A percentile compares a stretch with the other conserved stretches of the same genome.
Conservation (phyloP, 2,329 filamentous ascomycete genomes). For the Colletotrichum sublineola region DNA sequence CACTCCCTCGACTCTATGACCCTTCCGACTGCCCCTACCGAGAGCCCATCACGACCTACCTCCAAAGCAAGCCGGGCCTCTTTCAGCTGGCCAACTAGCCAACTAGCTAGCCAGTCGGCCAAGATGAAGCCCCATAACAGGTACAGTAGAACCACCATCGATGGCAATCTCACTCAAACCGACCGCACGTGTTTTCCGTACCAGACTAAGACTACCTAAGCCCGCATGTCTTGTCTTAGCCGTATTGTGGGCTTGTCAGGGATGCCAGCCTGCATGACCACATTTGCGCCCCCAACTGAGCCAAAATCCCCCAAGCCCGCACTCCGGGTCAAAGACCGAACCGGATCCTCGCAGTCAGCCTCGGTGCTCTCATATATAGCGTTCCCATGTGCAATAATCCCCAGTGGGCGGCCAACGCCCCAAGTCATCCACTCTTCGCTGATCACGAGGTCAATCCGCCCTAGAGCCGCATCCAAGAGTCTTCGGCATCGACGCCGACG, state of each 20-base stretch:
- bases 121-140: background rate
- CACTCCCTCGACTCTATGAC: background rate
- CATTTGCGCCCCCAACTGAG: background rate
- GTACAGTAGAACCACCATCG: background rate
- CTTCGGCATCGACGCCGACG: background rate
- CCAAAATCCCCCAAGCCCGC: background rate
- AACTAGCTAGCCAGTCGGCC: background rate
- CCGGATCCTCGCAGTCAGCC: background rate
- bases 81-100: background rate
- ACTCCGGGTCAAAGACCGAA: background rate
- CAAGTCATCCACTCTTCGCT: background rate
- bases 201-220: background rate
- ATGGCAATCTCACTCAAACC: background rate
- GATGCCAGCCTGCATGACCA: background rate
- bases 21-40: background rate
- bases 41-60: background rate
- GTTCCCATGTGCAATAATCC: background rate
- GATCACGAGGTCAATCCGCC: background rate
- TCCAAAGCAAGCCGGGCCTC: background rate
- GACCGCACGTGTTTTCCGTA: background rate
- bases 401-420: background rate
- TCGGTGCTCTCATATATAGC: background rate
- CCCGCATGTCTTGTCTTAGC: background rate
- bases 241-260: background rate
- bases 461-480: constrained; percentile 1